Evolutionary conservation across 2,329 filamentous ascomycete genomes (phyloP).

Genomic region (Neopestalotiopsis sp.): DNA sequence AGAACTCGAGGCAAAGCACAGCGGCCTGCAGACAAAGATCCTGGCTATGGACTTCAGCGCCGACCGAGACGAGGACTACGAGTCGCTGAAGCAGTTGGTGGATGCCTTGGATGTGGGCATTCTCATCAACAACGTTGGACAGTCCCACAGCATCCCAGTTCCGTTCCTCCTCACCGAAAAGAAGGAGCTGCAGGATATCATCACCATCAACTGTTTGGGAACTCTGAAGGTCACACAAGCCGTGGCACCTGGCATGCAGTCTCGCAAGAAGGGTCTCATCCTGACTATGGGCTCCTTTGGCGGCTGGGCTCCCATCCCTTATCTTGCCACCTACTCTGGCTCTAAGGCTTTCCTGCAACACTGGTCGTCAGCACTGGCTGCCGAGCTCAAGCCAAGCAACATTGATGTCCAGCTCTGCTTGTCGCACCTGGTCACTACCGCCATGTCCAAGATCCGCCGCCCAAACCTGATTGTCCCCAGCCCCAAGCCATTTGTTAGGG

Average conservation of each 20-base stretch:
- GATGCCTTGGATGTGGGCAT: conserved; percentile 81
- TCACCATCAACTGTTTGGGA: conserved; percentile 92
- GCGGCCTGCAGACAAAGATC: conserved; percentile 73
- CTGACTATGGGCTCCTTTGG: conserved; percentile 98
- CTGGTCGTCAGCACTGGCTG: conserved; percentile 86
- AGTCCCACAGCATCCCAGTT: conserved; percentile 91
- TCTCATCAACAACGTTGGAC: conserved; percentile 95
- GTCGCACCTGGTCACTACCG: conserved; percentile 90
- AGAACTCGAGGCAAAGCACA: conserved; percentile 75
- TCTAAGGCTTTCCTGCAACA: conserved; percentile 98
- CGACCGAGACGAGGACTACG: conserved; percentile 82
- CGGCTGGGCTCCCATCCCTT: conserved; percentile 88
- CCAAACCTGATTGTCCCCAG: conserved; percentile 79
- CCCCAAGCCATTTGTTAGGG: conserved; percentile 80
- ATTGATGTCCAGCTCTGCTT: conserved; percentile 91
- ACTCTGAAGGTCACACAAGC: conserved; percentile 89
- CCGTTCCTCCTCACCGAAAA: conserved; percentile 81
- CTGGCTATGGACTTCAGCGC: conserved; percentile 91
- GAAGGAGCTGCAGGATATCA: conserved; percentile 84
- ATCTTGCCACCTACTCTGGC: conserved; percentile 94
- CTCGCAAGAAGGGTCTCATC: conserved; percentile 85
- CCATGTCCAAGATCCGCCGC: conserved; percentile 95
- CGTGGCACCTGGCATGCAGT: conserved; percentile 82
- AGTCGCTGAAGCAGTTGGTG: conserved; percentile 70
- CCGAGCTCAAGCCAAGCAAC: conserved; percentile 80